Evolutionary conservation across 305 asterid species (phyloP), one percentile per base, ranked within the genome.

Genomic region (Fraxinus dipetala): DNA sequence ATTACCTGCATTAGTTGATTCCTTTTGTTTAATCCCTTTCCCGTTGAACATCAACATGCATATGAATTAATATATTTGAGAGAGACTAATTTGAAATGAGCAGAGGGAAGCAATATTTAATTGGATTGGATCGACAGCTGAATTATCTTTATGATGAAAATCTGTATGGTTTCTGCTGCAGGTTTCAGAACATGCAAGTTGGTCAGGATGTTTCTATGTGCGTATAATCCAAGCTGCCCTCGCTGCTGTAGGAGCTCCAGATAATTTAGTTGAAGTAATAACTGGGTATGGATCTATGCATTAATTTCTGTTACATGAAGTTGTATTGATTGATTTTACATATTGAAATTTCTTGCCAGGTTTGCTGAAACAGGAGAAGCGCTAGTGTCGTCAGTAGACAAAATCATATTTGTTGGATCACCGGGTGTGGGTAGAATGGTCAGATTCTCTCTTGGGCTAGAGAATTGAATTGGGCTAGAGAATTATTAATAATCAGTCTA

Each of bases 321-420:
- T 78, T 86, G 78, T 77, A 75, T 84, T 81, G 84, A 81, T 75
- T 80, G 54, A 80, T 84, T 61, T 80, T 18, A 83, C 75, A 70
- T 38, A 79, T 48, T 84, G 82, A 83, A 61, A 75, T 61, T 78
- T 80, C 65, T 79, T 85, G 43, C 86, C 92, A 95, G 98, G 87
- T 95, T 95, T 90, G 97, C 98, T 79, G 98, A 95, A 91, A 94
- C 99, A 32, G 98, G 99, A 87, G 98, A 94, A 88, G 97, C 98
- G 54, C 87, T 95, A 31, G 98, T 95, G 79, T 89, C 97, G 85
- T 92, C 97, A 24, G 99, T 90, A 75, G 98, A 95, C 89, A 94
- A 95, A 89, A 88, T 94, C 30, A 95, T 95, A 81, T 95, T 95
- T 86, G 99, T 95, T 78, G 98, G 99, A 85, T 95, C 99, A 72